Evolutionary conservation across 805 yeast species (phyloP), one percentile per base, ranked within the genome.

Genomic region (Teunomyces lycoperdinae): DNA sequence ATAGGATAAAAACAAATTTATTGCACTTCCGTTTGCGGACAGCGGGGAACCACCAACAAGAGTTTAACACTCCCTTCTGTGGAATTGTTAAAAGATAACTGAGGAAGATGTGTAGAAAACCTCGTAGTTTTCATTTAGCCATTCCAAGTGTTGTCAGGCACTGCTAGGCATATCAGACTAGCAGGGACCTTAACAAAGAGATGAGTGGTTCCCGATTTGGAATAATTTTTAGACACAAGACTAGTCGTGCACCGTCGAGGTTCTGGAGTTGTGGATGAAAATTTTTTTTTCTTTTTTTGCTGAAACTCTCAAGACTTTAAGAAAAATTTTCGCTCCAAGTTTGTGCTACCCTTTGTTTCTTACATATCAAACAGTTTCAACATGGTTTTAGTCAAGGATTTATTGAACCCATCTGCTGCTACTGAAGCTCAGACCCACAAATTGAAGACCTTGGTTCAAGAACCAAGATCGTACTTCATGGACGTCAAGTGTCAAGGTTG

Each of bases 401-500:
- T 69, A 60, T 69, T 69, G 61, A 64, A 69, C 68, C 74, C 74
- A 49, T 56, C 57, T 58, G 63, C 71, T 49, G 68, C 67, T 50
- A 54, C 73, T 39, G 73, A 68, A 60, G 67, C 68, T 50, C 65
- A 63, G 48, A 56, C 64, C 57, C 66, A 69, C 64, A 69, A 69
- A 51, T 61, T 65, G 60, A 69, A 69, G 66, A 63, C 63, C 53
- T 64, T 69, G 62, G 74, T 69, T 49, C 73, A 68, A 56, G 54
- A 62, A 45, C 74, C 74, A 58, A 67, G 73, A 62, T 68, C 74
- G 29, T 69, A 61, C 65, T 69, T 69, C 63, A 66, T 69, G 70
- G 74, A 69, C 50, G 73, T 69, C 47, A 69, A 69, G 61, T 69
- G 74, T 55, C 74, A 65, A 55, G 73, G 74, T 29, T 69, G 74